Conservation (phyloP, 208 protist species). For the Trypanosomatidae sp. region DNA sequence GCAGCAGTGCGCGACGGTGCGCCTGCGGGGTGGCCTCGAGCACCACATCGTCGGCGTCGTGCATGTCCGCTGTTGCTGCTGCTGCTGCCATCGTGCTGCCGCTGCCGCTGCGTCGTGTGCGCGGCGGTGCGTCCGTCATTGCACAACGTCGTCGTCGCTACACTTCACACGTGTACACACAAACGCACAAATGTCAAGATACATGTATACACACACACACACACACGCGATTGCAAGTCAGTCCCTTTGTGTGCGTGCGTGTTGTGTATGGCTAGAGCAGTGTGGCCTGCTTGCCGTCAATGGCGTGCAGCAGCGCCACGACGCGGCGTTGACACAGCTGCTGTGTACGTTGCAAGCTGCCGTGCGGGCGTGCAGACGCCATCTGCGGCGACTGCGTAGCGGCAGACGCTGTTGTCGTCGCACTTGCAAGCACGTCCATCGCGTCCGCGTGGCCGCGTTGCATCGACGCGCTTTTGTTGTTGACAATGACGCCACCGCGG, state of each 20-base stretch:
- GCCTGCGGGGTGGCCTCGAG: too few species aligned
- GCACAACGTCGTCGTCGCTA: background rate
- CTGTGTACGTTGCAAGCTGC: conserved; percentile 9
- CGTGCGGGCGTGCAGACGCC: conserved; percentile 11
- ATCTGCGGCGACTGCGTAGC: background rate
- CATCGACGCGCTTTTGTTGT: background rate
- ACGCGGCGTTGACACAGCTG: conserved; percentile 27
- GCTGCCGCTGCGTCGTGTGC: conserved; percentile 18
- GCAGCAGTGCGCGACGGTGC: too few species aligned
- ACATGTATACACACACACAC: background rate
- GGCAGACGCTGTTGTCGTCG: background rate
- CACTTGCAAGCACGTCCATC: background rate
- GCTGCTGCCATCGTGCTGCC: too few species aligned
- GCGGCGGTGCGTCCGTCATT: conserved; percentile 5
- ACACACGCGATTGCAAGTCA: background rate
- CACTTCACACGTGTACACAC: background rate
- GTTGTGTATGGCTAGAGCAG: conserved; percentile 6
- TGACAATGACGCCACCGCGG: background rate
- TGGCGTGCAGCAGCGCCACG: conserved; percentile 27
- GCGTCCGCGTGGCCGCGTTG: background rate
- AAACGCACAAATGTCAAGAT: background rate
- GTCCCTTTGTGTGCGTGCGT: too few species aligned
- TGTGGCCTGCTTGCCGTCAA: conserved; percentile 32
- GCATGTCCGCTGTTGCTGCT: too few species aligned
- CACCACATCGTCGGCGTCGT: too few species aligned